Conservation (phyloP, 495 filamentous ascomycete species). For the Jackrogersella multiformis region DNA sequence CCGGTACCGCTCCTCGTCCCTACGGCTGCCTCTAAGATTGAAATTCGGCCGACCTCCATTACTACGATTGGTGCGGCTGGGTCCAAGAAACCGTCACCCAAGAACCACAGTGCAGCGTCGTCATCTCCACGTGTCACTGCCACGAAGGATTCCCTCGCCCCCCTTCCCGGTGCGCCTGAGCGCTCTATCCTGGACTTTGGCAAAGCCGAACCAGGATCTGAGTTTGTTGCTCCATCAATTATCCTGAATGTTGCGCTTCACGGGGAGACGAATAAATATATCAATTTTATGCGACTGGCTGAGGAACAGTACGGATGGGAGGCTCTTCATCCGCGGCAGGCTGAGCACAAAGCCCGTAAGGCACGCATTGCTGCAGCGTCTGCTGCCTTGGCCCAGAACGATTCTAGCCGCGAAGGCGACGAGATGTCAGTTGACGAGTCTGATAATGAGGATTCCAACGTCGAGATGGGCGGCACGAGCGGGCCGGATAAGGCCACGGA, state of each 20-base stretch:
- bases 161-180: constrained; percentile 50
- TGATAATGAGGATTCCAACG: constrained; percentile 76
- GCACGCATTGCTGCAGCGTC: constrained; percentile 84
- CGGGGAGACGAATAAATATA: constrained; percentile 82
- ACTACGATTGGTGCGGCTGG: constrained; percentile 53
- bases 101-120: constrained; percentile 52
- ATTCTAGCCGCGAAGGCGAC: constrained; percentile 76
- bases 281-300: constrained; percentile 94
- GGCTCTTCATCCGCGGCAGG: constrained; percentile 87
- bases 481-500: constrained; percentile 63
- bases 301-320: constrained; percentile 95
- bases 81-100: constrained; percentile 48
- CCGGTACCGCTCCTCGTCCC: constrained; percentile 44
- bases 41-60: constrained; percentile 49
- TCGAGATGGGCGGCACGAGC: constrained; percentile 76
- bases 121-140: constrained; percentile 54
- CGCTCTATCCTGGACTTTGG: constrained; percentile 63
- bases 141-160: constrained; percentile 51
- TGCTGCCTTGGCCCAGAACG: constrained; percentile 78
- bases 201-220: constrained; percentile 59
- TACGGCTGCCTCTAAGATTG: constrained; percentile 46
- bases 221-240: constrained; percentile 74
- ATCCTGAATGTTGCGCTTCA: constrained; percentile 82
- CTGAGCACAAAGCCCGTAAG: constrained; percentile 81
- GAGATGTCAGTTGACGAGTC: constrained; percentile 77